Evolutionary conservation across 345 rosid genomes (phyloP).

Genomic region (Durio zibethinus): DNA sequence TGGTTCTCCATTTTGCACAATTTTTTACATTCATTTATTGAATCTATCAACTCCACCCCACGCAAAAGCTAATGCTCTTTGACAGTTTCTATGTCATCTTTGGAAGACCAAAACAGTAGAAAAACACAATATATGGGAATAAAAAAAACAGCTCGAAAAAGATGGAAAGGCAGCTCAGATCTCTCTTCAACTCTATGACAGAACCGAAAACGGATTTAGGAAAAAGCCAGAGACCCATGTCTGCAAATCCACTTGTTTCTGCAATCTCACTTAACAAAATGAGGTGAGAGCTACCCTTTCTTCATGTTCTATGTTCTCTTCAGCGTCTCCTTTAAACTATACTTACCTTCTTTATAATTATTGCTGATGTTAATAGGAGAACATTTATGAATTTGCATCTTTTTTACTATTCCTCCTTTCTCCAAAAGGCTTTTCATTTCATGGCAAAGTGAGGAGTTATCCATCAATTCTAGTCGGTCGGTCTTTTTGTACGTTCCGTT

Average conservation of each 20-base stretch:
- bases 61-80: background rate
- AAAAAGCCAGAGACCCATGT: constrained; percentile 18
- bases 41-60: constrained; percentile 13
- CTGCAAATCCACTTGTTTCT: constrained; percentile 18
- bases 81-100: constrained; percentile 10
- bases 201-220: constrained; percentile 10
- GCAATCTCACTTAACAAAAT: constrained; percentile 1
- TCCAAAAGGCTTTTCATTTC: constrained; percentile 2
- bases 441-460: constrained; percentile 8
- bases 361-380: background rate
- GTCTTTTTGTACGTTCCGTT: background rate
- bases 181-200: constrained; percentile 11
- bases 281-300: constrained; percentile 17
- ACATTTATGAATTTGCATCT: constrained; percentile 3
- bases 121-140: background rate
- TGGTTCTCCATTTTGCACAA: background rate
- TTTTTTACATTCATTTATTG: background rate
- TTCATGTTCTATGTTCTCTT: background rate
- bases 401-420: background rate
- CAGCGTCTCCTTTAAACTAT: background rate
- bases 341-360: background rate
- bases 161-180: constrained; percentile 16
- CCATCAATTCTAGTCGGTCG: background rate
- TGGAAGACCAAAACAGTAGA: background rate
- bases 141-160: background rate